These are phyloP conservation scores for Nigrospora sphaerica DNA, from an alignment of 2,329 filamentous ascomycete genomes.

Conservation along the genomic window DNA sequence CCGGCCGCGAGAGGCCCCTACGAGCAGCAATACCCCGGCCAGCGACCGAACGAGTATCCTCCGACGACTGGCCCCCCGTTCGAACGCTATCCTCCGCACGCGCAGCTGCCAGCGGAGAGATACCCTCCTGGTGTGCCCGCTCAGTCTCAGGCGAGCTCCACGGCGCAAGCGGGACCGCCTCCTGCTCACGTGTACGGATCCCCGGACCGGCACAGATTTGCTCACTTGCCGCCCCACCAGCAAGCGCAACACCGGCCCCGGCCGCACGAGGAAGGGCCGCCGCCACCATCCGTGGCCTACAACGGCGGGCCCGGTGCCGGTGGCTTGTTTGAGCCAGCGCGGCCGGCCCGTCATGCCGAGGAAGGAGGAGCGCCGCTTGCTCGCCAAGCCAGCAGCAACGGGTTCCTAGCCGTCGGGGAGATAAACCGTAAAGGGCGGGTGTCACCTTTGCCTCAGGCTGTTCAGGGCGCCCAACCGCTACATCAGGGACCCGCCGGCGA, in stretches of 20 bases:
- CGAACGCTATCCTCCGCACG: slow-evolving; percentile 26
- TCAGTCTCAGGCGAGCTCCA: slow-evolving; percentile 22
- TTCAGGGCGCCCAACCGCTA: slow-evolving; percentile 83
- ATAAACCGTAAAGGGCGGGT: slow-evolving; percentile 75
- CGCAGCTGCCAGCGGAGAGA: slow-evolving; percentile 29
- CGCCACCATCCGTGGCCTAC: slow-evolving; percentile 44
- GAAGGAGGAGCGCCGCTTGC: slow-evolving; percentile 43
- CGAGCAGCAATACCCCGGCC: slow-evolving; percentile 32
- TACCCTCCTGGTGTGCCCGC: slow-evolving; percentile 26
- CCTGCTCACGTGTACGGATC: slow-evolving; percentile 36
- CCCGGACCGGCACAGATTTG: slow-evolving; percentile 41
- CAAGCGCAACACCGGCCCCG: slow-evolving; percentile 30
- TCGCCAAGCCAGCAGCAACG: slow-evolving; percentile 51
- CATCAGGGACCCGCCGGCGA: slow-evolving; percentile 73
- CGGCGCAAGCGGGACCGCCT: slow-evolving; percentile 17
- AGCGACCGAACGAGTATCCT: slow-evolving; percentile 42
- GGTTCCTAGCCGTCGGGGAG: slow-evolving; percentile 71
- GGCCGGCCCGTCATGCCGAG: slow-evolving; percentile 32
- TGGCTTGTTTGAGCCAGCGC: slow-evolving; percentile 34
- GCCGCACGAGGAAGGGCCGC: slow-evolving; percentile 39
- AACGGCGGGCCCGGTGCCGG: slow-evolving; percentile 31
- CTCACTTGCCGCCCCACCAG: slow-evolving; percentile 25
- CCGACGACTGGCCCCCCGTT: slow-evolving; percentile 32
- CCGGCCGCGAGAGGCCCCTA: slow-evolving; percentile 28
- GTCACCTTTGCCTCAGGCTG: slow-evolving; percentile 86